phyloP scores from a whole-genome alignment of 2,329 filamentous ascomycete genomes.

The Fusarium oxysporum region DNA sequence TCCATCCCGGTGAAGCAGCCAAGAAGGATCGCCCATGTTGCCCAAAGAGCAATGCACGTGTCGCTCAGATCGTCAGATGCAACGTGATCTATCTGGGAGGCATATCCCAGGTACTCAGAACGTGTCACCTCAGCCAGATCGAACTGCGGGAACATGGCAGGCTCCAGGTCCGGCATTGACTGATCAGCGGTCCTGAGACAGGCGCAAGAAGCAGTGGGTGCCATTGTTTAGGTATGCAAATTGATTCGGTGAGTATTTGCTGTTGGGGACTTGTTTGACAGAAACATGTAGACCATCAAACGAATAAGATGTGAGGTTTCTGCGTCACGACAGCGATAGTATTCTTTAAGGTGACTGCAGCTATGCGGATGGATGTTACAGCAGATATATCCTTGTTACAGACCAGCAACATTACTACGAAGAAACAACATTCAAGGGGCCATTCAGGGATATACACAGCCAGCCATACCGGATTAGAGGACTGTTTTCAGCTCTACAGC shows the following conservation, averaged over 20 bases:
- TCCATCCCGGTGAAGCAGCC: slow-evolving; percentile 40
- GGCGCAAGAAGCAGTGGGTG: slow-evolving; percentile 8
- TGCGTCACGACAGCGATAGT: slow-evolving; percentile 4
- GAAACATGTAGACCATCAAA: not conserved
- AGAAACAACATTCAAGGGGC: not conserved
- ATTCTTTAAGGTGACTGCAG: not conserved
- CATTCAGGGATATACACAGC: not conserved
- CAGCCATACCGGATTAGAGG: not conserved
- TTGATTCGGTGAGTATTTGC: not conserved
- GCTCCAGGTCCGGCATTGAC: slow-evolving; percentile 23
- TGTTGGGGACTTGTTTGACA: not conserved
- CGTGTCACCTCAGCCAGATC: slow-evolving; percentile 26
- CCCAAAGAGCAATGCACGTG: slow-evolving; percentile 17
- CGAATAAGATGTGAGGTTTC: not conserved
- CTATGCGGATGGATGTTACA: slow-evolving; percentile 3
- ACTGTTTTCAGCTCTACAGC: not conserved
- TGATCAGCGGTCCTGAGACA: slow-evolving; percentile 8
- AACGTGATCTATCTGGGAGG: not conserved
- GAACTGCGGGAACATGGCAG: slow-evolving; percentile 37
- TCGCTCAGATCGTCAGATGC: not conserved
- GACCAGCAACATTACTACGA: not conserved
- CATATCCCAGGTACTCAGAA: not conserved
- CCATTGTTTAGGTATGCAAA: slow-evolving; percentile 11
- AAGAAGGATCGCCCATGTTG: slow-evolving; percentile 35
- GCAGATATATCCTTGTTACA: slow-evolving; percentile 27